These are phyloP conservation scores for Chrysanthemum lavandulifolium DNA, from an alignment of 129 eudicot species.

Conservation along the genomic window DNA sequence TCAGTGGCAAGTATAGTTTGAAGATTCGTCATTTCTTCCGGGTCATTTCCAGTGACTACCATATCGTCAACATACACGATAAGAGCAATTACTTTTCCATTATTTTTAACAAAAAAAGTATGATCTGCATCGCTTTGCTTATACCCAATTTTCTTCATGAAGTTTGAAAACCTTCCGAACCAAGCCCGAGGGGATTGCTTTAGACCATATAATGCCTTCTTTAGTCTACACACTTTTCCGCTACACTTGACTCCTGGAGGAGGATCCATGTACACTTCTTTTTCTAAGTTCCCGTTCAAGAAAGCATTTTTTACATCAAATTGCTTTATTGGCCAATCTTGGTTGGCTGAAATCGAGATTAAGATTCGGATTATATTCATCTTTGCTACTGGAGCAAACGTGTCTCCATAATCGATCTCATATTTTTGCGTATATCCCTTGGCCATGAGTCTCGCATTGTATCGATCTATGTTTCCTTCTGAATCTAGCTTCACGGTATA, in stretches of 20 bases:
- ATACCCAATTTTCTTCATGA: background rate
- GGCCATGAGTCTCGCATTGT: background rate
- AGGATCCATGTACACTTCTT: background rate
- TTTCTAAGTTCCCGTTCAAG: background rate
- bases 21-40: background rate
- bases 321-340: background rate
- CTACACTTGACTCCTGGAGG: background rate
- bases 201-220: background rate
- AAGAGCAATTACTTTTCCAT: background rate
- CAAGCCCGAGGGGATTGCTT: background rate
- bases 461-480: background rate
- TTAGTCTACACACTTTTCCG: background rate
- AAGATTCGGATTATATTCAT: background rate
- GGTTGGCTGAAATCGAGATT: background rate
- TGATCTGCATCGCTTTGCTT: background rate
- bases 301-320: background rate
- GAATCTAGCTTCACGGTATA: background rate
- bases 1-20: background rate
- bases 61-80: background rate
- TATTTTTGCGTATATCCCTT: background rate
- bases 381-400: background rate
- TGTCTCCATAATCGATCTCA: background rate
- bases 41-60: background rate
- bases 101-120: background rate
- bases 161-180: background rate